Evolutionary conservation across 2,329 filamentous ascomycete species (phyloP), one percentile per base, ranked within the genome.

Genomic region (Phaeosphaeriaceae sp.): DNA sequence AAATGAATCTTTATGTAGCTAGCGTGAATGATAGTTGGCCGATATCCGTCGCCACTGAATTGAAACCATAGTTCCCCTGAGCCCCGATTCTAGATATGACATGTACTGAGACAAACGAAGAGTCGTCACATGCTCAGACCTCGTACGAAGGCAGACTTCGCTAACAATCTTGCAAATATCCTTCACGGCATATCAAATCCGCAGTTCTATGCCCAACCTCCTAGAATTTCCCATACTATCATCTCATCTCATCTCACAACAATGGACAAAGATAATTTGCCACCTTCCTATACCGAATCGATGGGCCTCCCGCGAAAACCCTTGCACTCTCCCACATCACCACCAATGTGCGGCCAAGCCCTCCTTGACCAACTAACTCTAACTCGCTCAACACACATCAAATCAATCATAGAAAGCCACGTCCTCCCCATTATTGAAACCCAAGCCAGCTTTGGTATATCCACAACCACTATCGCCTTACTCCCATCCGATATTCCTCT

Each of bases 391-490:
- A 65, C 69, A 28, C 73, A 76, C 42, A 73, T 80, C 43, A 59
- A 67, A 18, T 54, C 68, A 26, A 63, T 78, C 13, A 68, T 79
- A 23, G 60, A 68, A 23, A 65, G 54, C 2, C 65, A 75, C 51
- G 72, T 80, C 48, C 70, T 75, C 23, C 77, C 78, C 1, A 58
- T 76, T 15, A 61, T 80, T 39, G 59, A 71, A 45, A 51, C 68
- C 11, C 74, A 75, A 53, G 73, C 73, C 32, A 59, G 68, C 9
- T 71, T 72, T 26, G 77, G 76, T 21, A 72, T 79, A 32, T 72
- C 74, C 13, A 73, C 73, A 50, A 76, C 75, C 12, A 76, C 70
- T 11, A 72, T 79, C 48, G 68, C 78, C 26, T 65, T 80, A 12
- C 61, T 80, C 0, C 77, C 77, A 8, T 77, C 76, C 3, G 74